Percentiles rank a stretch among this genome's conserved stretches.
phyloP scores from a whole-genome alignment of 2,329 filamentous ascomycete genomes.

The Onygena corvina region DNA sequence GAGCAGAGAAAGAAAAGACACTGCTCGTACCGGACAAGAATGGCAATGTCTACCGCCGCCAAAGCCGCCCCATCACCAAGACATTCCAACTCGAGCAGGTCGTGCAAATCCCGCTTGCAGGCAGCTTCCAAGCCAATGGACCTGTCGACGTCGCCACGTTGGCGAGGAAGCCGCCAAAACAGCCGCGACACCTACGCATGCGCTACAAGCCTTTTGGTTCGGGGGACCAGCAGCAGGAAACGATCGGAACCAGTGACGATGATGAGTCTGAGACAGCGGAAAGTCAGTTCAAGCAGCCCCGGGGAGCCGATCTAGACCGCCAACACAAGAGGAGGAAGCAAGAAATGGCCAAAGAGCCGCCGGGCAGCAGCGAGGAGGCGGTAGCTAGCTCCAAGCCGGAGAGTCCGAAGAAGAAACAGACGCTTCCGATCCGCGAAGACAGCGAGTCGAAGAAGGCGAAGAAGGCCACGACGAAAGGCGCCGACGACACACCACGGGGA shows the following conservation, averaged over 20 bases:
- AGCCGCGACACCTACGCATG: constrained; percentile 35
- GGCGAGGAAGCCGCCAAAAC: constrained; percentile 23
- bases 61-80: constrained; percentile 13
- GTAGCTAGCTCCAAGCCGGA: background rate
- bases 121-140: constrained; percentile 1
- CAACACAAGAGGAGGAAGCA: constrained; percentile 32
- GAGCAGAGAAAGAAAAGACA: constrained; percentile 23
- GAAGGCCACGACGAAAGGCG: constrained; percentile 5
- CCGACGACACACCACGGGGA: constrained; percentile 4
- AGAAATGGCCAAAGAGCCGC: constrained; percentile 1
- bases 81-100: constrained; percentile 19
- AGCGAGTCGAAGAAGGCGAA: background rate
- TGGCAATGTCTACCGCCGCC: constrained; percentile 25
- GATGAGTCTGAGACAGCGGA: constrained; percentile 28
- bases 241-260: constrained; percentile 28
- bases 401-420: constrained; percentile 32
- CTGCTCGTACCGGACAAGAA: constrained; percentile 29
- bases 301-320: constrained; percentile 18
- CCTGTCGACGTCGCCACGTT: background rate
- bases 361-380: background rate
- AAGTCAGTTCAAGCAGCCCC: constrained; percentile 24
- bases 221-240: constrained; percentile 23
- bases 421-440: constrained; percentile 12
- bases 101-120: constrained; percentile 9
- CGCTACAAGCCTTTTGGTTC: constrained; percentile 36